These are phyloP conservation scores for Backusella circina DNA, from an alignment of 192 early-diverging fungal species.

Conservation along the genomic window DNA sequence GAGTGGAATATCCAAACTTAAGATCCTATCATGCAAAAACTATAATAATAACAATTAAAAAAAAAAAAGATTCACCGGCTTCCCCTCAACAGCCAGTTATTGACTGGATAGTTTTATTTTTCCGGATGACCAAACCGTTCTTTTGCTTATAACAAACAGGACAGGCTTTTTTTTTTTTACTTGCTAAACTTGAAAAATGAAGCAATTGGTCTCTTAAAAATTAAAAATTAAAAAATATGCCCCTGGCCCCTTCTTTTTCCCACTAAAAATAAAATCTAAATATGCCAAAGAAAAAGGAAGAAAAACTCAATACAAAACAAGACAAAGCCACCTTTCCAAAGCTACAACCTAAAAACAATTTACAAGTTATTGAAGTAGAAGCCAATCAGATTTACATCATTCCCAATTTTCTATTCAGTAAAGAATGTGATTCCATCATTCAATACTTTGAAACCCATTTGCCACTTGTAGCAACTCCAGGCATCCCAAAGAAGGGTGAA, in stretches of 20 bases:
- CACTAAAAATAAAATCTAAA: neutral
- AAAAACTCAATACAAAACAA: neutral
- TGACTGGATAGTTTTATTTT: too few relatives aligned
- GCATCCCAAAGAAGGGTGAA: conserved; percentile 35
- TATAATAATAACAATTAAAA: too few relatives aligned
- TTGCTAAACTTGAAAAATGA: too few relatives aligned
- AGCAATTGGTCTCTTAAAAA: too few relatives aligned
- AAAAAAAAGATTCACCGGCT: too few relatives aligned
- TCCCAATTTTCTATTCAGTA: conserved; percentile 28
- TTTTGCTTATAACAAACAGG: too few relatives aligned
- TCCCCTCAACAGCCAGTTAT: too few relatives aligned
- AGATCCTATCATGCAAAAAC: too few relatives aligned
- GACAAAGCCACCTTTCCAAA: conserved; percentile 15
- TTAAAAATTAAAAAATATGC: neutral
- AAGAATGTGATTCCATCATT: conserved; percentile 37
- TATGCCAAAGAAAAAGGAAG: neutral
- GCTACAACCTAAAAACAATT: conserved; percentile 15
- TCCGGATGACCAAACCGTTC: too few relatives aligned
- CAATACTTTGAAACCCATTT: conserved; percentile 33
- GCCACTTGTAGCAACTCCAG: neutral
- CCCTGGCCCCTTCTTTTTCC: neutral
- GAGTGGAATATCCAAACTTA: too few relatives aligned
- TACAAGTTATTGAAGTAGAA: conserved; percentile 17
- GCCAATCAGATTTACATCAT: conserved; percentile 35
- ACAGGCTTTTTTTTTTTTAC: too few relatives aligned